Conservation (phyloP, 768 basidiomycete genomes). For the Pleurotus tuoliensis region DNA sequence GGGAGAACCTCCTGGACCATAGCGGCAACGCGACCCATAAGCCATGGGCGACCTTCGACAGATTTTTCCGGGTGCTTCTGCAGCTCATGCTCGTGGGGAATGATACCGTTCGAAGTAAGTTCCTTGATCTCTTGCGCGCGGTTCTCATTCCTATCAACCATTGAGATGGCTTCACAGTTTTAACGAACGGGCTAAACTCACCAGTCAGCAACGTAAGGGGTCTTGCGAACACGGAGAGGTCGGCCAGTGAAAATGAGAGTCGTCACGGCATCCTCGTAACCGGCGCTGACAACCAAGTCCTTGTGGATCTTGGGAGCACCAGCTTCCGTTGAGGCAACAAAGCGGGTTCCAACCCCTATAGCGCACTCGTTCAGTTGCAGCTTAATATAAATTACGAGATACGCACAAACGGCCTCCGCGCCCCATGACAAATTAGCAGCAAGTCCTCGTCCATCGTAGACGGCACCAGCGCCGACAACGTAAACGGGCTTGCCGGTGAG, state of each 20-base stretch:
- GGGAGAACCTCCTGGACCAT: constrained; percentile 74
- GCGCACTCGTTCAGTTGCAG: neutral
- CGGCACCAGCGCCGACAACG: constrained; percentile 88
- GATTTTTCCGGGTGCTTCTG: constrained; percentile 81
- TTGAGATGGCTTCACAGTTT: too few relatives aligned
- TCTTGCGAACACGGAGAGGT: constrained; percentile 81
- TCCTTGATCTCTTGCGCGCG: constrained; percentile 78
- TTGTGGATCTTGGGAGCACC: constrained; percentile 83
- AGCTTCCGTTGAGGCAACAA: constrained; percentile 81
- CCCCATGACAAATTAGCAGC: constrained; percentile 89
- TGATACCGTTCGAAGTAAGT: constrained; percentile 77
- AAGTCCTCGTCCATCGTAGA: constrained; percentile 83
- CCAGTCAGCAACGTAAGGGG: constrained; percentile 85
- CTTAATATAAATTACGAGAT: too few relatives aligned
- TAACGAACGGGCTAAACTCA: constrained; percentile 23
- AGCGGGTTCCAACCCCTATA: constrained; percentile 79
- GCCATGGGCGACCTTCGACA: constrained; percentile 61
- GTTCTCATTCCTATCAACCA: constrained; percentile 60
- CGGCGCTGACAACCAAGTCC: constrained; percentile 64
- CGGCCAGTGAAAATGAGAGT: constrained; percentile 91
- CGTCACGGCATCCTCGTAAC: constrained; percentile 74
- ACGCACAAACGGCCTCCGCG: constrained; percentile 82
- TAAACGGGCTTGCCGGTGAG: constrained; percentile 82
- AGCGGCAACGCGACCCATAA: constrained; percentile 81
- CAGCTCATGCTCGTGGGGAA: constrained; percentile 71